A percentile compares a stretch with the other conserved stretches of the same genome.
phyloP scores from a whole-genome alignment of 2,329 filamentous ascomycete genomes.

The Colletotrichum lindemuthianum region DNA sequence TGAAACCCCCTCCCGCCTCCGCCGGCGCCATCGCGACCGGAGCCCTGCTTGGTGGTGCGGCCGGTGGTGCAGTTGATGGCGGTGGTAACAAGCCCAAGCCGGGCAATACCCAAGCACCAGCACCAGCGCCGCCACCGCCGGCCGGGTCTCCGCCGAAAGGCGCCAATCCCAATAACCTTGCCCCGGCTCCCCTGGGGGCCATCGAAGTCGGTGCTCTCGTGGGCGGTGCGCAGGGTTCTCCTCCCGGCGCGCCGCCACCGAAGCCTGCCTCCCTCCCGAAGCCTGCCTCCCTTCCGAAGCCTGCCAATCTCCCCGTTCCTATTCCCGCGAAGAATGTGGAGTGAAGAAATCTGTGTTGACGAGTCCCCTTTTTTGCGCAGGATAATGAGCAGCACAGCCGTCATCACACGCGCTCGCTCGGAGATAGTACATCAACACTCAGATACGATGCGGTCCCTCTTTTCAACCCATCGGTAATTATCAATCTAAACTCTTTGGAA shows the following conservation, averaged over 20 bases:
- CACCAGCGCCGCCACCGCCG: background rate
- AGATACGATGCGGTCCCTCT: background rate
- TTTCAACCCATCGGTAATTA: slow-evolving; percentile 1
- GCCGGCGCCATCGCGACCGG: slow-evolving; percentile 4
- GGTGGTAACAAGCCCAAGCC: slow-evolving; percentile 3
- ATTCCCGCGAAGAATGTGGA: slow-evolving; percentile 11
- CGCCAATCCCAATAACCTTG: slow-evolving; percentile 1
- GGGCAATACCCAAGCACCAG: background rate
- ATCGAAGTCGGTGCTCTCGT: slow-evolving; percentile 22
- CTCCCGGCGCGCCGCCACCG: slow-evolving; percentile 6
- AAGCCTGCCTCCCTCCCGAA: slow-evolving; percentile 9
- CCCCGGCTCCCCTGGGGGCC: slow-evolving; percentile 16
- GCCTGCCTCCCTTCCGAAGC: slow-evolving; percentile 1
- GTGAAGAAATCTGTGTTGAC: slow-evolving; percentile 28
- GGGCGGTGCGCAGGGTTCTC: slow-evolving; percentile 5
- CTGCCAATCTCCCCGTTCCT: slow-evolving; percentile 12
- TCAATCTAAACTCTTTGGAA: slow-evolving; percentile 5
- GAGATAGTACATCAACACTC: slow-evolving; percentile 2
- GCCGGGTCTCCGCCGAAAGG: background rate
- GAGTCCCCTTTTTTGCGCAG: slow-evolving; percentile 22
- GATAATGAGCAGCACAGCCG: slow-evolving; percentile 1
- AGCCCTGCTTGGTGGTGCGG: slow-evolving; percentile 8
- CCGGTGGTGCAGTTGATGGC: slow-evolving; percentile 1
- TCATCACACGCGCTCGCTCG: background rate
- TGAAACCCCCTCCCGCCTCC: slow-evolving; percentile 10